Base-by-base conservation (phyloP, 1,284 basidiomycete species). In the Cutaneotrichosporon dermatis region DNA sequence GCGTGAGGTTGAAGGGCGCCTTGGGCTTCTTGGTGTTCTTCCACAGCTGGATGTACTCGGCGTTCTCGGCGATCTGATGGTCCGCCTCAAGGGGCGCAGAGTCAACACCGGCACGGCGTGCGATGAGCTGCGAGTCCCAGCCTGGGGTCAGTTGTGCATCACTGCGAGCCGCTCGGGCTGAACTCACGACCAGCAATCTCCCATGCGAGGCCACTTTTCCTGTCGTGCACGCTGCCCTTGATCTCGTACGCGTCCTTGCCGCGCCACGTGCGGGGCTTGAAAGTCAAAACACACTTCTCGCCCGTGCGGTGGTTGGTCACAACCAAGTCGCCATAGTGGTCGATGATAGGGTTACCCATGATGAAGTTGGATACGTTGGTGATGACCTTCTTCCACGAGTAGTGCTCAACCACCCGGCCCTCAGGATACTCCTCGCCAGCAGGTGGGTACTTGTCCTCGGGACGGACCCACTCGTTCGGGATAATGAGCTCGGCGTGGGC, bases 221-320 rank as follows among this genome's bases (percentile, higher is more conserved):
- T 76, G 70, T 91, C 87, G 61, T 83, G 79, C 36, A 97, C 93
- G 45, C 85, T 83, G 4, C 95, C 95, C 13, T 88, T 88, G 70
- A 98, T 93, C 78, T 98, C 94, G 69, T 84, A 92, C 0, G 93
- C 91, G 65, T 94, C 89, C 70, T 86, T 89, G 36, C 91, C 92
- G 61, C 92, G 82, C 94, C 95, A 98, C 6, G 92, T 91, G 61
- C 94, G 83, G 1, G 94, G 94, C 79, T 97, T 97, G 83, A 99
- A 98, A 1, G 92, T 94, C 33, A 98, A 80, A 0, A 89, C 82
- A 69, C 92, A 97, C 48, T 83, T 85, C 68, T 98, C 94, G n/a
- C 86, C 85, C 0, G 94, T 98, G 8, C 90, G 86, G 73, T 98
- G 94, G 71, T 98, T 98, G 39, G 86, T 79, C 69, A 95, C 89